Evolutionary conservation across 345 rosid species (phyloP), one percentile per base, ranked within the genome.

Genomic region (Euphorbia pulcherrima): DNA sequence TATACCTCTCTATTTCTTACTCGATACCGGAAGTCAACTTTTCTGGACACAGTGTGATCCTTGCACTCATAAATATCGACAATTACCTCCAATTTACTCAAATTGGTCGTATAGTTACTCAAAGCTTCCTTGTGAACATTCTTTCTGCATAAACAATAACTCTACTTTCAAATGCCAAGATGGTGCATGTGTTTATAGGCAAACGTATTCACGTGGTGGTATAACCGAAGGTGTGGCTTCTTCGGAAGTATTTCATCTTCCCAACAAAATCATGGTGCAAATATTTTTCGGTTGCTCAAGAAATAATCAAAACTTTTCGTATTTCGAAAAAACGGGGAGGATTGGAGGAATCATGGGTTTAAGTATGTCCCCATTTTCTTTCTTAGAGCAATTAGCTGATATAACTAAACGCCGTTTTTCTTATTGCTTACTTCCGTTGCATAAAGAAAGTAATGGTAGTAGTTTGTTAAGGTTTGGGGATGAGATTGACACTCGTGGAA

Each of bases 61-160:
- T 26, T 57, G 37, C 10, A 28, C 8, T 0, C 21, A 14, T 27
- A 57, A 39, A 28, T 57, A 10, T 57, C 37, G 2, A 27, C 61
- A 57, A 57, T 0, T 5, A 7, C 39, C 61, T 57, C 61, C 37
- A 14, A 57, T 57, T 30, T 57, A 13, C 20, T 40, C 81, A 0
- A 26, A 1, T 9, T 6, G 60, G 6, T 80, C 62, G 6, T 2
- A 50, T 6, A 63, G 48, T 16, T 74, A 70, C 20, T 1, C 16
- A 18, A 64, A 30, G 27, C 53, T 64, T 44, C 65, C 69, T 8
- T 74, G 81, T 20, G 39, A 55, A 21, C 72, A 64, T 33, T 65
- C 63, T 26, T 24, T 70, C 8, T 52, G 27, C 23, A 7, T 13
- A 21, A 20, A 52, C 28, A 52, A 52, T 52, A 8, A 21, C 2